Evolutionary conservation across 2,329 filamentous ascomycete genomes (phyloP), one percentile per base, ranked within the genome.

Genomic region (Exophiala calicioides): DNA sequence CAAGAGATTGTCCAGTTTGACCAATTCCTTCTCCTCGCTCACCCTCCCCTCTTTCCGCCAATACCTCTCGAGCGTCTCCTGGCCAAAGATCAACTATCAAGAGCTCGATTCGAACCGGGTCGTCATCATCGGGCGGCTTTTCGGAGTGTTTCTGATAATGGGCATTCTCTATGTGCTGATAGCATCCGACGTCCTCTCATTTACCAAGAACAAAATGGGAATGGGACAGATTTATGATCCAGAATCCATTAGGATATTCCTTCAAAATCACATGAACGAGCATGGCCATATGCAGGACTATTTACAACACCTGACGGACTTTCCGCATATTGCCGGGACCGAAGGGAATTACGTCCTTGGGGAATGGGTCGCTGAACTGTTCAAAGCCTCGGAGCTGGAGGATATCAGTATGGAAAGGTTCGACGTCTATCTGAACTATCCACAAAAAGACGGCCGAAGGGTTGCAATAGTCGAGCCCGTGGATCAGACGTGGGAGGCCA

Each of bases 391-490:
- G 34, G 79, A 81, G 3, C 76, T 98, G 62, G 90, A 95, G 58
- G 76, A 85, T 47, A 83, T 95, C 19, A 71, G 75, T 38, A 76
- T 89, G 60, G 86, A 95, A 60, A 81, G 89, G 63, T 95, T 88
- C 66, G 78, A 85, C 59, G 90, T 94, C 12, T 97, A 96, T 64
- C 73, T 97, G 61, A 97, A 97, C 67, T 98, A 95, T 65, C 90
- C 93, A 0, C 85, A 77, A 54, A 71, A 78, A 20, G 84, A 81
- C 50, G 93, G 91, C 9, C 79, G 93, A 38, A 80, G 83, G 47
- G 84, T 98, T 29, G 83, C 90, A 52, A 87, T 98, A 39, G 73
- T 95, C 52, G 82, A 85, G 26, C 78, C 77, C 0, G 80, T 84
- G 41, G 83, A 82, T 52, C 72, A 82, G 26, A 71, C 69, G 12